phyloP scores from a whole-genome alignment of 805 yeast genomes.

The Barnettozyma pratensis region DNA sequence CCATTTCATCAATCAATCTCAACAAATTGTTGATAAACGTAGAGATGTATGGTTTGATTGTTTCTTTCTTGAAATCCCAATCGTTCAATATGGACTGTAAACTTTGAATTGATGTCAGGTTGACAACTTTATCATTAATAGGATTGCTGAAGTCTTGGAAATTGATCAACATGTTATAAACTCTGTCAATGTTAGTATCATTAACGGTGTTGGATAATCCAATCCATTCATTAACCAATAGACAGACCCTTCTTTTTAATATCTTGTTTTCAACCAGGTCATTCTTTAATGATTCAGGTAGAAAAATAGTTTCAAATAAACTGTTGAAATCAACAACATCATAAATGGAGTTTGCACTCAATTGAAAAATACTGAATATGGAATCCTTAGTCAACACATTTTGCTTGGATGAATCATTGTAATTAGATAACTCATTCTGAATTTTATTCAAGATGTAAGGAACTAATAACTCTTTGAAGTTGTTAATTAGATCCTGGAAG shows the following conservation, averaged over 20 bases:
- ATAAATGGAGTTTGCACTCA: slow-evolving; percentile 61
- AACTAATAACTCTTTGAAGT: slow-evolving; percentile 51
- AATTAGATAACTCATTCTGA: slow-evolving; percentile 31
- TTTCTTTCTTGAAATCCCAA: slow-evolving; percentile 73
- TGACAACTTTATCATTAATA: slow-evolving; percentile 74
- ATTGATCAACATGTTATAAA: slow-evolving; percentile 52
- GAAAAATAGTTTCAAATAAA: slow-evolving; percentile 49
- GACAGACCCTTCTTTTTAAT: slow-evolving; percentile 69
- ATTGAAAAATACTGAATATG: slow-evolving; percentile 75
- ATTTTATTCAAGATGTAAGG: slow-evolving; percentile 59
- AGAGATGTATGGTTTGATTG: slow-evolving; percentile 61
- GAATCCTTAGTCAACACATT: slow-evolving; percentile 73
- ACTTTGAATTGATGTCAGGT: slow-evolving; percentile 66
- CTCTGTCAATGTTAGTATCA: slow-evolving; percentile 46
- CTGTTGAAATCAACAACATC: slow-evolving; percentile 66
- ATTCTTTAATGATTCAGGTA: slow-evolving; percentile 53
- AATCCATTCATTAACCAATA: slow-evolving; percentile 79
- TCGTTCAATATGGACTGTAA: slow-evolving; percentile 70
- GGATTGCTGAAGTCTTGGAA: slow-evolving; percentile 42
- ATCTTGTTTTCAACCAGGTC: slow-evolving; percentile 50
- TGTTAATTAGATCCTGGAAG: slow-evolving; percentile 65
- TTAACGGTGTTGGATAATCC: slow-evolving; percentile 49
- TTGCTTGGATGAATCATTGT: slow-evolving; percentile 30
- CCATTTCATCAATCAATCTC: slow-evolving; percentile 42
- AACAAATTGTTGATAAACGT: slow-evolving; percentile 46